These are phyloP conservation scores for Candida corydali DNA, from an alignment of 805 yeast genomes.

Conservation along the genomic window DNA sequence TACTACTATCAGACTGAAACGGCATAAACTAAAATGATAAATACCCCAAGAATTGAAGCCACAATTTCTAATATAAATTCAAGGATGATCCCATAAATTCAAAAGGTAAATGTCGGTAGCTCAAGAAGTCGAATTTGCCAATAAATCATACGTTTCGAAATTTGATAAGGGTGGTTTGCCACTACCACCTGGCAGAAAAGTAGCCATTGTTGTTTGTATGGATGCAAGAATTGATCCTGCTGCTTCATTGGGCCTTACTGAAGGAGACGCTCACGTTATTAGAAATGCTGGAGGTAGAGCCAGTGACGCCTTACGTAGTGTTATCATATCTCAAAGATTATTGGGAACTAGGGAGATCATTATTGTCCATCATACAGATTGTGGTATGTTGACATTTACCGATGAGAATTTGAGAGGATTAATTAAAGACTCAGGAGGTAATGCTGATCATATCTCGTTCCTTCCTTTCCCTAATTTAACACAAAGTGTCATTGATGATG, in stretches of 20 bases:
- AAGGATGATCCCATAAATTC: background rate
- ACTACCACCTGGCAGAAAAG: slow-evolving; percentile 34
- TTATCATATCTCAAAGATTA: slow-evolving; percentile 37
- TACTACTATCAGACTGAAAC: background rate
- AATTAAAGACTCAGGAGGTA: slow-evolving; percentile 26
- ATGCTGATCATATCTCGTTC: slow-evolving; percentile 27
- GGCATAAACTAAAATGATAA: background rate
- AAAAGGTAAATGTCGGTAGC: slow-evolving; percentile 16
- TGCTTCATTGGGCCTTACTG: slow-evolving; percentile 27
- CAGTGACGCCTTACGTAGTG: slow-evolving; percentile 33
- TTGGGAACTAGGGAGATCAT: slow-evolving; percentile 38
- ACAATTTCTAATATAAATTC: background rate
- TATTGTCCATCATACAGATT: slow-evolving; percentile 39
- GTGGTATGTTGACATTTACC: slow-evolving; percentile 40
- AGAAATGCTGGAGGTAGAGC: slow-evolving; percentile 44
- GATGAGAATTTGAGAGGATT: slow-evolving; percentile 26
- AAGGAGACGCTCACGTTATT: slow-evolving; percentile 42
- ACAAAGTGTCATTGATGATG: slow-evolving; percentile 33
- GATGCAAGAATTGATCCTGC: slow-evolving; percentile 41
- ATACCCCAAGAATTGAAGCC: no score
- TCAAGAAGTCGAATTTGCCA: slow-evolving; percentile 20
- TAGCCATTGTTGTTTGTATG: slow-evolving; percentile 36
- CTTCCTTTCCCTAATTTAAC: slow-evolving; percentile 33
- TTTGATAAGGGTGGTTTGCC: slow-evolving; percentile 30
- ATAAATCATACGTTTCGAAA: slow-evolving; percentile 16